phyloP scores from a whole-genome alignment of 805 yeast genomes.

The Priceomyces medius region DNA sequence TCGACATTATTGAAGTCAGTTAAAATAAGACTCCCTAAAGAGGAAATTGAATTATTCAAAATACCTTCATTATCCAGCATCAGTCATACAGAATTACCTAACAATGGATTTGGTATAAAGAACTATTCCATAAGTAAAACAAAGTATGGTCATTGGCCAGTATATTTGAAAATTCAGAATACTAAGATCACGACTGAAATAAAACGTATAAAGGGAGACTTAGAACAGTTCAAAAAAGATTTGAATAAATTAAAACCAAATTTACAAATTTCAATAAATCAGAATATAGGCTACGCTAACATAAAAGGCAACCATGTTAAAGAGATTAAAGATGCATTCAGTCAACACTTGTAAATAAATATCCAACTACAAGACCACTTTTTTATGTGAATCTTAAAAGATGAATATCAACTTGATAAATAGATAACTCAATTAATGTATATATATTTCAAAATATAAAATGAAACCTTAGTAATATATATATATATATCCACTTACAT shows the following conservation, averaged over 20 bases:
- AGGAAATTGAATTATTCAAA: slow-evolving; percentile 18
- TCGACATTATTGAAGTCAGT: slow-evolving; percentile 21
- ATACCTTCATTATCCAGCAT: slow-evolving; percentile 30
- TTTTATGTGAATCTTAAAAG: too few species aligned
- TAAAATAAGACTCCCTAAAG: slow-evolving; percentile 17
- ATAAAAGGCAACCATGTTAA: slow-evolving; percentile 40
- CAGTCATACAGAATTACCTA: slow-evolving; percentile 24
- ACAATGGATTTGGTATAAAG: slow-evolving; percentile 33
- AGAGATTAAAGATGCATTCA: slow-evolving; percentile 28
- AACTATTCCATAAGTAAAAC: slow-evolving; percentile 51
- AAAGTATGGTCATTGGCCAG: slow-evolving; percentile 72
- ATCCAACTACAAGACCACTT: background rate
- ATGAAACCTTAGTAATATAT: background rate
- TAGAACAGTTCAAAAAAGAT: slow-evolving; percentile 64
- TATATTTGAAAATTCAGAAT: slow-evolving; percentile 66
- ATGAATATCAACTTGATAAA: too few species aligned
- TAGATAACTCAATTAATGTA: too few species aligned
- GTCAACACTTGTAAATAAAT: slow-evolving; percentile 11
- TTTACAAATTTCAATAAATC: slow-evolving; percentile 40
- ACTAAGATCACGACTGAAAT: slow-evolving; percentile 72
- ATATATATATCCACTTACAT: background rate
- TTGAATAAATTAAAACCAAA: slow-evolving; percentile 50
- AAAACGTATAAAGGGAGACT: slow-evolving; percentile 68
- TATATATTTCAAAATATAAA: too few species aligned
- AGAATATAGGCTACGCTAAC: slow-evolving; percentile 34